These are phyloP conservation scores for Rhodotorula diobovata DNA, from an alignment of 768 basidiomycete genomes.

Conservation along the genomic window DNA sequence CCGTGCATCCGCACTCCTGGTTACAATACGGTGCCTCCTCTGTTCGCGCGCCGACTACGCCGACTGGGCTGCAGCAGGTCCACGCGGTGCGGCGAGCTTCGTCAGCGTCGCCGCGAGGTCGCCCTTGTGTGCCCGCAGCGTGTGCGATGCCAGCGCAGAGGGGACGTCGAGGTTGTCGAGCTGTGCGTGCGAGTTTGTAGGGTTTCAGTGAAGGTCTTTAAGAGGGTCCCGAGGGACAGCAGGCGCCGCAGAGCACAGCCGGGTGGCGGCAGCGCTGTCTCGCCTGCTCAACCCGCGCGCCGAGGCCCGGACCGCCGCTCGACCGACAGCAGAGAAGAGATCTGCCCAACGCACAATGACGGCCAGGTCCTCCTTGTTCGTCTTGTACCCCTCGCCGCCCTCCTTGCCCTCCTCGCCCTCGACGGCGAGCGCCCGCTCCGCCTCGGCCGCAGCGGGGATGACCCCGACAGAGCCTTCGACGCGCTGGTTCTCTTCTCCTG, in stretches of 20 bases:
- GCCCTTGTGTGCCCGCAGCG: constrained; percentile 15
- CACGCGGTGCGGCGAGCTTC: constrained; percentile 3
- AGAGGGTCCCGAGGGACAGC: not conserved
- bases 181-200: not conserved
- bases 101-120: constrained; percentile 16
- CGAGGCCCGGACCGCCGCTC: not conserved
- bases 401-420: not conserved
- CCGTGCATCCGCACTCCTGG: no score
- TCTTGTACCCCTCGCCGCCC: constrained; percentile 5
- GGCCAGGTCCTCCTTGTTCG: constrained; percentile 22
- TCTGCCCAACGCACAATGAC: constrained; percentile 14
- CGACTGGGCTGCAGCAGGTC: not conserved
- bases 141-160: constrained; percentile 2
- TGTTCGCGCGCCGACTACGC: no score
- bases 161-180: constrained; percentile 8
- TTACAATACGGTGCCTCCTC: not conserved
- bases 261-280: no score
- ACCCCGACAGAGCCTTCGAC: not conserved
- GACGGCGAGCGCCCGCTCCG: not conserved
- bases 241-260: not conserved
- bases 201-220: no score
- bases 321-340: no score
- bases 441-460: not conserved
- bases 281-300: no score
- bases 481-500: not conserved